These are phyloP conservation scores for Psidium friedrichsthalianum DNA, from an alignment of 345 rosid genomes.

Conservation along the genomic window DNA sequence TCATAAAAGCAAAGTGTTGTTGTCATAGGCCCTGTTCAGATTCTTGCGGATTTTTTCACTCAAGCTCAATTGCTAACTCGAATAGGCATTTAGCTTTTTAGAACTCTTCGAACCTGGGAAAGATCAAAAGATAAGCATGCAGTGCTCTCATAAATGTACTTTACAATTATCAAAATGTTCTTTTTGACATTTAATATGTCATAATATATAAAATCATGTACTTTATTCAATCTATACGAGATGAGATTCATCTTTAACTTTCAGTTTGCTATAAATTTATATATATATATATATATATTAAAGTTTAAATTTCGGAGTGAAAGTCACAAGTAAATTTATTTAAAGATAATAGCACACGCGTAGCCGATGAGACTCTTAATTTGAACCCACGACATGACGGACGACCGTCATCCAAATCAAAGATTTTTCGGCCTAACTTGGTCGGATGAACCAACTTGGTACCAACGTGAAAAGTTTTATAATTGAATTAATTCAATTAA, in stretches of 20 bases:
- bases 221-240: background rate
- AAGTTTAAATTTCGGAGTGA: background rate
- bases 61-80: background rate
- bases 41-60: background rate
- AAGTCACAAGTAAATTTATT: background rate
- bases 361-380: background rate
- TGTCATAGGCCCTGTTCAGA: too few species aligned
- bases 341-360: too few species aligned
- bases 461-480: too few species aligned
- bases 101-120: background rate
- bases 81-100: background rate
- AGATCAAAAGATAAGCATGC: background rate
- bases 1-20: background rate
- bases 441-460: too few species aligned
- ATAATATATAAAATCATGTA: background rate
- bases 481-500: too few species aligned
- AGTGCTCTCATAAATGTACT: background rate
- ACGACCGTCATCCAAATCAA: too few species aligned
- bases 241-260: background rate
- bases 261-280: background rate
- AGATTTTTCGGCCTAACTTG: too few species aligned
- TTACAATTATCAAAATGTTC: background rate
- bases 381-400: background rate
- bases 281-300: background rate
- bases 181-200: background rate